Conservation (phyloP, 2,329 filamentous ascomycete species). For the Trematosphaeria pertusa region DNA sequence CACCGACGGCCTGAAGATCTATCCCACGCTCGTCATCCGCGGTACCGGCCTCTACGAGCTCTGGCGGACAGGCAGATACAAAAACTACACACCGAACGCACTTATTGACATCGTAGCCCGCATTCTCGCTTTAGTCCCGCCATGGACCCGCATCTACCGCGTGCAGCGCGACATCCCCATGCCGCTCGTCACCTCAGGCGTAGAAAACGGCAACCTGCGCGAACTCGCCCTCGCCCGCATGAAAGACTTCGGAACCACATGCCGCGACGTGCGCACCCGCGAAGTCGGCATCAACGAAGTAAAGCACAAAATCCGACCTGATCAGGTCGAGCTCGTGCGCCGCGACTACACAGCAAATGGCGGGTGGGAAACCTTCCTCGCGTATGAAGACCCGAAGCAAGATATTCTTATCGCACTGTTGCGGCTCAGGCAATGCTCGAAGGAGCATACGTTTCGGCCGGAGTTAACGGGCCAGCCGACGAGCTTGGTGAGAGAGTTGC, state of each 20-base stretch:
- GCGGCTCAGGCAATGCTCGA: slow-evolving; percentile 86
- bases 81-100: slow-evolving; percentile 98
- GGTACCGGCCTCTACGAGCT: slow-evolving; percentile 96
- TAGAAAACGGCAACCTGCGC: slow-evolving; percentile 95
- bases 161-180: slow-evolving; percentile 99
- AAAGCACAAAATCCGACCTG: slow-evolving; percentile 96
- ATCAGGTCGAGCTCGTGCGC: slow-evolving; percentile 92
- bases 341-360: slow-evolving; percentile 94
- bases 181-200: slow-evolving; percentile 97
- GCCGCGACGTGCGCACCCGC: slow-evolving; percentile 92
- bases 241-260: slow-evolving; percentile 98
- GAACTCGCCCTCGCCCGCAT: slow-evolving; percentile 94
- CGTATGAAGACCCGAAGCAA: slow-evolving; percentile 98
- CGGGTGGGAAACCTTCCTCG: slow-evolving; percentile 98
- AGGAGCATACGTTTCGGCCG: slow-evolving; percentile 88
- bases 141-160: slow-evolving; percentile 98
- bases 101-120: slow-evolving; percentile 94
- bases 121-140: slow-evolving; percentile 93
- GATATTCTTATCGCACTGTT: slow-evolving; percentile 94
- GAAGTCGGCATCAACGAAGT: slow-evolving; percentile 99
- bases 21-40: slow-evolving; percentile 95
- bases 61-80: slow-evolving; percentile 95
- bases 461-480: slow-evolving; percentile 87
- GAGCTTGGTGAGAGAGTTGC: slow-evolving; percentile 90
- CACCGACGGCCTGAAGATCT: slow-evolving; percentile 97